phyloP scores from a whole-genome alignment of 148 eudicot genomes.

The Amaranthus palmeri region DNA sequence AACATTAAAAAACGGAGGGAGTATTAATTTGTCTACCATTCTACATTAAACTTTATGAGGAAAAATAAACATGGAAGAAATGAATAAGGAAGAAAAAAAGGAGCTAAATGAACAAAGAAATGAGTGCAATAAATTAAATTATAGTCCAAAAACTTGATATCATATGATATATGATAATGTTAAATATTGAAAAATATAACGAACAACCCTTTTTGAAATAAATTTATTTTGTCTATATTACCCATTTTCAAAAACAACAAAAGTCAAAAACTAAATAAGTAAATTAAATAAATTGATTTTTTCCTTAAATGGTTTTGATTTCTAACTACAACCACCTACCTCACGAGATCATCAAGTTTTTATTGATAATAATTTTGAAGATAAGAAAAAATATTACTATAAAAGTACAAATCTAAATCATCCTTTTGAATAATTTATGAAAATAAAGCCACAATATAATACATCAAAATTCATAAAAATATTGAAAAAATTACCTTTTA shows the following conservation, averaged over 20 bases:
- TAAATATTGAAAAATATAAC: not conserved
- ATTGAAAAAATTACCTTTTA: not conserved
- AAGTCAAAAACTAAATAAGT: not conserved
- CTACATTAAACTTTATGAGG: not conserved
- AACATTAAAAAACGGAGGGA: no score
- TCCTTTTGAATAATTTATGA: not conserved
- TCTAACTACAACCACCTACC: conserved; percentile 7
- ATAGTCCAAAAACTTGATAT: not conserved
- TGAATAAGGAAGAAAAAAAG: not conserved
- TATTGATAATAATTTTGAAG: not conserved
- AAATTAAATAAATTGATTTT: conserved; percentile 2
- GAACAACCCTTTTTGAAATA: conserved; percentile 11
- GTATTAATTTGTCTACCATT: conserved; percentile 10
- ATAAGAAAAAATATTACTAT: no score
- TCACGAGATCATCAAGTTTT: not conserved
- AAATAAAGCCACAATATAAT: not conserved
- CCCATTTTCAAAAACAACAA: conserved; percentile 6
- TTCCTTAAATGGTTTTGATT: conserved; percentile 2
- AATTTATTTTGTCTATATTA: conserved; percentile 12
- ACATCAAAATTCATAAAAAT: not conserved
- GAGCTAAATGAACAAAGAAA: not conserved
- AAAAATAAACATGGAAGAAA: not conserved
- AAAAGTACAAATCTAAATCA: no score
- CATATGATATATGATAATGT: not conserved
- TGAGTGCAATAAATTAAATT: conserved; percentile 12